Percentiles rank a stretch among this genome's conserved stretches.
These are phyloP conservation scores for Saccharomyces jurei DNA, from an alignment of 805 yeast species.

Conservation along the genomic window DNA sequence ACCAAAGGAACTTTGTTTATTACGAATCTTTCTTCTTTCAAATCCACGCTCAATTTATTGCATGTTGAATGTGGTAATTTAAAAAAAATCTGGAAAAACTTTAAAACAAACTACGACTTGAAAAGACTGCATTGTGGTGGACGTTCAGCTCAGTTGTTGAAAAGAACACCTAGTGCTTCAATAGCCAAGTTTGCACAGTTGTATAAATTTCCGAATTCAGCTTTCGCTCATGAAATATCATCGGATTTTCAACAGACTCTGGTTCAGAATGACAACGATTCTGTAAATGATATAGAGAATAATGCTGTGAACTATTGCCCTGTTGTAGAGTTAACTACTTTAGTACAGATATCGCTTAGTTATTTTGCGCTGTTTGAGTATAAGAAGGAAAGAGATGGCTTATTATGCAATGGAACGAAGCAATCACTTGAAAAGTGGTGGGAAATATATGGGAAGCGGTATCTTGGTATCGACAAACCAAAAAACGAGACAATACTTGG, in stretches of 20 bases:
- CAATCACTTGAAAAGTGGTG: conserved; percentile 75
- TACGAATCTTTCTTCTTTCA: conserved; percentile 74
- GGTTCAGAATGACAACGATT: neutral
- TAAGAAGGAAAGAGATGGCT: conserved; percentile 63
- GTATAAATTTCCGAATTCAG: conserved; percentile 44
- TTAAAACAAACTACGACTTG: conserved; percentile 68
- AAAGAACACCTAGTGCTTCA: conserved; percentile 67
- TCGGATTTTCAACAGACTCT: neutral
- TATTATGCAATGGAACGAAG: conserved; percentile 71
- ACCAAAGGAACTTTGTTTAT: conserved; percentile 60
- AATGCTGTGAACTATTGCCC: conserved; percentile 38
- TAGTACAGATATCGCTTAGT: conserved; percentile 67
- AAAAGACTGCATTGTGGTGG: conserved; percentile 78
- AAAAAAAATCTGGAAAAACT: conserved; percentile 44
- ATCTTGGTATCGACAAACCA: conserved; percentile 25
- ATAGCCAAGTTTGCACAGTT: conserved; percentile 74
- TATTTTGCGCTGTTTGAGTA: conserved; percentile 71
- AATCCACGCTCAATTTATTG: conserved; percentile 63
- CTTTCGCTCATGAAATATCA: conserved; percentile 1
- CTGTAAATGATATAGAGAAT: neutral
- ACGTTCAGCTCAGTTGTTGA: conserved; percentile 63
- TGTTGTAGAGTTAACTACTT: conserved; percentile 60
- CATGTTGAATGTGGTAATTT: conserved; percentile 58
- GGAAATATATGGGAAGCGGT: conserved; percentile 51
- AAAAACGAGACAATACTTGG: conserved; percentile 48